Base-by-base conservation (phyloP, 148 eudicot species). In the Rhododendron kiyosumense region DNA sequence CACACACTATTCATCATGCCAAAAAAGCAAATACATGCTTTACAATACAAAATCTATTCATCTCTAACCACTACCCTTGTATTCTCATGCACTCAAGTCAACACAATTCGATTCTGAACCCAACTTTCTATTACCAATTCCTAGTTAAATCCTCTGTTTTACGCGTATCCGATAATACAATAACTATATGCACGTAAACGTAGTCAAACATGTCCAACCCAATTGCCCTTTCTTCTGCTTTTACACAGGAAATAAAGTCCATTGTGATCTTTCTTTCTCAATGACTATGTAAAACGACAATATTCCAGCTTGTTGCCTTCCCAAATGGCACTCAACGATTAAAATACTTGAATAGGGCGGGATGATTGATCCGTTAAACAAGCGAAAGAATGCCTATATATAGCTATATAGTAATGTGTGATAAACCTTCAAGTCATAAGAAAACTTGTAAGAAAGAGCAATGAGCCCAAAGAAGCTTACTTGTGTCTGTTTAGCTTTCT, bases 401-500 rank as follows among this genome's bases (percentile, higher is more conserved):
- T 59, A 59, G 54, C 59, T 54, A 24, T 59, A 34, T 78, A 12
- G 26, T 77, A 76, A 59, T 17, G 65, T n/a, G 22, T n/a, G 22
- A n/a, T 78, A 63, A 78, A 73, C 54, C 17, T 20, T 83, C 51
- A 83, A 52, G 82, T 63, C 63, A 13, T 18, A 7, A 7, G 36
- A 45, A n/a, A 34, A 51, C 46, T 77, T 82, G 11, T 22, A 24
- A 54, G 78, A 83, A n/a, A 54, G 41, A 82, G 69, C n/a, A 61
- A 89, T 86, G 90, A 81, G 87, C 86, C 52, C 84, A 22, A 78
- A 77, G 69, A 89, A 63, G 85, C 34, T 75, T 43, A 54, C 85
- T 75, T 79, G 80, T 65, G 71, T 81, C 18, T 57, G 36, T 26
- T 49, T 49, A 78, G 59, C 48, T 52, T 77, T 88, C 57, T 45